phyloP scores from a whole-genome alignment of 495 filamentous ascomycete genomes.

The Aspergillus leporis region DNA sequence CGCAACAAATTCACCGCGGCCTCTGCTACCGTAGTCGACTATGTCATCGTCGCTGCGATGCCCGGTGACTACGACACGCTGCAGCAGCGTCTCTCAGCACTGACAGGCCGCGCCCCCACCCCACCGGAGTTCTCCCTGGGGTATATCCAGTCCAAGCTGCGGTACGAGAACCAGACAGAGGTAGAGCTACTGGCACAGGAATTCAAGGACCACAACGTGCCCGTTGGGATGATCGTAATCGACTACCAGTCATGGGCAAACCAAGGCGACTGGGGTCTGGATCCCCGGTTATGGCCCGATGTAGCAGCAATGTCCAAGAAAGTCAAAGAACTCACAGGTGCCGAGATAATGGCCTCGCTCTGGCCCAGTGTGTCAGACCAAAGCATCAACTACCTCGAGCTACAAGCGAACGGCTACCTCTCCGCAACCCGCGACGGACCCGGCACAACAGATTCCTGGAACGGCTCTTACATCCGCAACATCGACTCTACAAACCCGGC shows the following conservation, averaged over 20 bases:
- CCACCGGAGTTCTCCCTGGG: slow-evolving; percentile 33
- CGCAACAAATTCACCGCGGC: slow-evolving; percentile 27
- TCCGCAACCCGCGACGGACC: slow-evolving; percentile 29
- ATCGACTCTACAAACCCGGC: slow-evolving; percentile 39
- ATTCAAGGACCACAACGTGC: slow-evolving; percentile 24
- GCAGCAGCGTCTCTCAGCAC: slow-evolving; percentile 27
- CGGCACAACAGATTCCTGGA: slow-evolving; percentile 32
- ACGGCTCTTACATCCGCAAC: slow-evolving; percentile 34
- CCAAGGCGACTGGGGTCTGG: slow-evolving; percentile 36
- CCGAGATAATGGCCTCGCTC: slow-evolving; percentile 35
- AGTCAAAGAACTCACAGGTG: slow-evolving; percentile 31
- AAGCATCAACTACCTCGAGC: slow-evolving; percentile 30
- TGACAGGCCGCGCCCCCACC: slow-evolving; percentile 27
- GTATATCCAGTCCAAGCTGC: slow-evolving; percentile 36
- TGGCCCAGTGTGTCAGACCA: slow-evolving; percentile 35
- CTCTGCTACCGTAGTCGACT: slow-evolving; percentile 29
- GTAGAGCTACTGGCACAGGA: slow-evolving; percentile 24
- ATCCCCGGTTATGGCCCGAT: slow-evolving; percentile 28
- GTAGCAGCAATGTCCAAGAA: slow-evolving; percentile 24
- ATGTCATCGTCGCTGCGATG: slow-evolving; percentile 23
- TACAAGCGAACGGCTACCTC: slow-evolving; percentile 29
- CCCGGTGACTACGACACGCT: slow-evolving; percentile 30
- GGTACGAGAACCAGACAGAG: slow-evolving; percentile 35
- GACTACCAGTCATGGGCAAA: slow-evolving; percentile 37
- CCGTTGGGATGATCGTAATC: slow-evolving; percentile 34